Evolutionary conservation across 495 filamentous ascomycete species (phyloP).

Genomic region (Lasiosphaeria hispida): DNA sequence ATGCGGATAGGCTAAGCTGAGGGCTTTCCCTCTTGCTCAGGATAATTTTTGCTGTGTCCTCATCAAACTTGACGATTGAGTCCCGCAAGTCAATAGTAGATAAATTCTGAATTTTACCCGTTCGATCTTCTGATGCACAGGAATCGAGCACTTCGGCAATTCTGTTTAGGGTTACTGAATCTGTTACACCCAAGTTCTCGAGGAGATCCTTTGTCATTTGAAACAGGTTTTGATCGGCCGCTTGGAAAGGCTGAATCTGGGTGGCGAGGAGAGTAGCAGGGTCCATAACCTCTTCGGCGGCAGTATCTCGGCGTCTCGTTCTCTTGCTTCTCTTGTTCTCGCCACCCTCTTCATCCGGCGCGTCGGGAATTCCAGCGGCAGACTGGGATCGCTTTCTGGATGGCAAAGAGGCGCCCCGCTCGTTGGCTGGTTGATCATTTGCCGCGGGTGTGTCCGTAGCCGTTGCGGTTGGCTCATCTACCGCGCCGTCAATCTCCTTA

Average conservation of each 20-base stretch:
- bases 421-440: slow-evolving; percentile 15
- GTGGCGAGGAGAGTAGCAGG: slow-evolving; percentile 68
- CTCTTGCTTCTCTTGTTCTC: slow-evolving; percentile 78
- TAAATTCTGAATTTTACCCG: slow-evolving; percentile 37
- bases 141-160: slow-evolving; percentile 54
- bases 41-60: slow-evolving; percentile 41
- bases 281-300: slow-evolving; percentile 67
- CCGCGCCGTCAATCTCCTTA: slow-evolving; percentile 7
- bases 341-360: slow-evolving; percentile 53
- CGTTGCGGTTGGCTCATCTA: slow-evolving; percentile 12
- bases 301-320: slow-evolving; percentile 73
- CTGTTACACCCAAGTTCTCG: slow-evolving; percentile 61
- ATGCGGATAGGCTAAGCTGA: slow-evolving; percentile 59
- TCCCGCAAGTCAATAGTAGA: slow-evolving; percentile 43
- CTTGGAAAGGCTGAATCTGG: slow-evolving; percentile 62
- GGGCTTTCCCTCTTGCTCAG: slow-evolving; percentile 42
- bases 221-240: slow-evolving; percentile 76
- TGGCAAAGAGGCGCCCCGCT: slow-evolving; percentile 29
- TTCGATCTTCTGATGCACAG: slow-evolving; percentile 45
- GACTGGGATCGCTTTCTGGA: slow-evolving; percentile 66
- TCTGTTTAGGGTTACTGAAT: slow-evolving; percentile 48
- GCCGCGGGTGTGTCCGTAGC: slow-evolving; percentile 19
- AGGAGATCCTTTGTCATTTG: slow-evolving; percentile 64
- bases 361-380: slow-evolving; percentile 56
- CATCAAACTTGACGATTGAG: slow-evolving; percentile 40